Evolutionary conservation across 1,284 basidiomycete genomes (phyloP), one percentile per base, ranked within the genome.

Genomic region (Fomitiporia mediterranea): DNA sequence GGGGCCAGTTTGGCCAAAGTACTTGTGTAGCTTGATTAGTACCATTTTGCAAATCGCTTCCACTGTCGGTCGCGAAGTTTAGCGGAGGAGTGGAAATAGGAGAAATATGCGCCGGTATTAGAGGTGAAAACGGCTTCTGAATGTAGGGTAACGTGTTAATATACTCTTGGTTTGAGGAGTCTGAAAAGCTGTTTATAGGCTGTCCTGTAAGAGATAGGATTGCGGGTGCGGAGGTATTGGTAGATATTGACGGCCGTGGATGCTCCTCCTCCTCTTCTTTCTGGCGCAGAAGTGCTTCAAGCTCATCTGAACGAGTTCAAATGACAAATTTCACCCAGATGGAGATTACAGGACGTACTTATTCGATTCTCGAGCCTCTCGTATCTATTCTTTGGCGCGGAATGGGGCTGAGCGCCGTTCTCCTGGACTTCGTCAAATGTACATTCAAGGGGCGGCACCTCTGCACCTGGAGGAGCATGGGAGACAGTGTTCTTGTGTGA

Each of bases 281-380:
- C 57, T 74, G 73, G 13, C 64, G 68, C 48, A 79, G 66, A 40
- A 76, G 63, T 5, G 67, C 69, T 66, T 89, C 85, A 17, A 89
- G 74, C 64, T 88, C 86, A 65, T 75, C 86, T 88, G 58, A 3
- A 56, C 28, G 50, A 32, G 13, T 15, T 6, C 53, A 49, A 55
- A 3, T 25, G 28, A 17, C 42, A 48, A 21, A 40, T 38, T 37
- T 34, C n/a, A 19, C 37, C 28, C 38, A 17, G 1, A 7, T 23
- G 30, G 27, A n/a, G n/a, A 21, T 21, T n/a, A 27, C 6, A 30
- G 27, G 4, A 43, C 84, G 56, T 57, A 87, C 86, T 75, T 59
- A 89, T 86, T 59, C 84, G 74, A 62, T 71, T 79, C 66, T 89
- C 85, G 43, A 88, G 64, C 59, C 72, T 74, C 64, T 86, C 83